phyloP scores from a whole-genome alignment of 176 grass and related monocot genomes.

The Oryza glumipatula region DNA sequence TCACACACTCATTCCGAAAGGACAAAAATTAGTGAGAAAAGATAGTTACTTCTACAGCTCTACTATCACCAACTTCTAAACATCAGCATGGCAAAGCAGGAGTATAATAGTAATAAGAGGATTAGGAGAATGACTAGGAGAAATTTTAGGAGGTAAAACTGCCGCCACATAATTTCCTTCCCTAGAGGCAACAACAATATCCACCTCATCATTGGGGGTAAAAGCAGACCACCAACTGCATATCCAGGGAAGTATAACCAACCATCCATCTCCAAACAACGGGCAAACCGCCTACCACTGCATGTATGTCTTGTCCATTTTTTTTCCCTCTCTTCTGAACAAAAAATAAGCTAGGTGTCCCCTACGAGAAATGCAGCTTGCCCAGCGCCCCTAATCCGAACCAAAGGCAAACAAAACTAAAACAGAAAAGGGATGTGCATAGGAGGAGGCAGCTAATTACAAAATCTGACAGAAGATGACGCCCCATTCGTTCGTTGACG shows the following conservation, averaged over 20 bases:
- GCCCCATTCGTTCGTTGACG: too few relatives aligned
- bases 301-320: constrained; percentile 7
- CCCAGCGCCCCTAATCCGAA: constrained; percentile 51
- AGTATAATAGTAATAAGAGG: neutral
- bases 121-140: constrained; percentile 25
- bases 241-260: constrained; percentile 62
- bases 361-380: constrained; percentile 56
- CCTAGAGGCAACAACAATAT: constrained; percentile 57
- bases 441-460: constrained; percentile 53
- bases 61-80: neutral
- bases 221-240: constrained; percentile 54
- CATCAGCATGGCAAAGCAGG: neutral
- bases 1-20: neutral
- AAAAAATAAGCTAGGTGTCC: constrained; percentile 53
- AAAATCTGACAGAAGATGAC: constrained; percentile 44
- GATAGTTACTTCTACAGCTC: neutral
- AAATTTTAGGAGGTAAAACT: constrained; percentile 43
- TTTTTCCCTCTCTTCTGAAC: constrained; percentile 25
- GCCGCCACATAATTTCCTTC: constrained; percentile 55
- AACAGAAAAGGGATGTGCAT: constrained; percentile 55
- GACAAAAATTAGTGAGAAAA: neutral
- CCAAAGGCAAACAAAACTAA: constrained; percentile 53
- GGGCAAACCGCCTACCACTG: constrained; percentile 53
- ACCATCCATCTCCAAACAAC: constrained; percentile 40
- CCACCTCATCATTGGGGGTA: constrained; percentile 61